A percentile compares a stretch with the other conserved stretches of the same genome.
Conservation (phyloP, 2,329 filamentous ascomycete genomes). For the Neoascochyta sp. region DNA sequence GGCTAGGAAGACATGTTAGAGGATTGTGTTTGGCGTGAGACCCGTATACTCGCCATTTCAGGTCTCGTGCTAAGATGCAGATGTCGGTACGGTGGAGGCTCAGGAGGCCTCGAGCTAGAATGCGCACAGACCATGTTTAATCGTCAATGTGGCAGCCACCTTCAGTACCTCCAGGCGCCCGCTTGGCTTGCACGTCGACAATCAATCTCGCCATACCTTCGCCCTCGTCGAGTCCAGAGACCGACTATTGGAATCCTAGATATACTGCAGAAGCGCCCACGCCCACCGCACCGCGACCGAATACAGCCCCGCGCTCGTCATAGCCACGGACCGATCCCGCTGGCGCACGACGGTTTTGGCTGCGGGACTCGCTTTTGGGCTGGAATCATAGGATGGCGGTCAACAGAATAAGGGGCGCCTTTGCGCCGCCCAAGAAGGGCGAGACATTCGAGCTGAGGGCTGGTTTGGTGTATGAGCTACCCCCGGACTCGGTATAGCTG, state of each 20-base stretch:
- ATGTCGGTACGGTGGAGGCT: slow-evolving; percentile 2
- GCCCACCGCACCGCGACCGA: slow-evolving; percentile 4
- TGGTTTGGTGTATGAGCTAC: slow-evolving; percentile 63
- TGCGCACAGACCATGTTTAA: slow-evolving; percentile 20
- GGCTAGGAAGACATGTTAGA: no score
- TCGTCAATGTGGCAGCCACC: slow-evolving; percentile 26
- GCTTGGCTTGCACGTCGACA: slow-evolving; percentile 12
- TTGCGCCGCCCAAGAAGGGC: slow-evolving; percentile 88
- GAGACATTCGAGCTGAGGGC: slow-evolving; percentile 97
- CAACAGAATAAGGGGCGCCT: slow-evolving; percentile 91
- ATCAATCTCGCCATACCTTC: slow-evolving; percentile 7
- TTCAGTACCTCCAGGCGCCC: slow-evolving; percentile 18
- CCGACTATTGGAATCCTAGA: background rate
- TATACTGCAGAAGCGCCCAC: background rate
- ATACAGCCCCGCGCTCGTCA: slow-evolving; percentile 2
- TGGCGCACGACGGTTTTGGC: slow-evolving; percentile 35
- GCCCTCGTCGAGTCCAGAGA: background rate
- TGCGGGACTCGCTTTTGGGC: slow-evolving; percentile 28
- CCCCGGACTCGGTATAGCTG: slow-evolving; percentile 7
- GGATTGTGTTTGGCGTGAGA: no score
- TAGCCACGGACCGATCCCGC: slow-evolving; percentile 7
- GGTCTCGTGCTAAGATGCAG: slow-evolving; percentile 4
- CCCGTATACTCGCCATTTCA: slow-evolving; percentile 17
- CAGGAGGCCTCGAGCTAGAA: slow-evolving; percentile 10
- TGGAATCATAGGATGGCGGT: slow-evolving; percentile 68